These are phyloP conservation scores for Acephala macrosclerotiorum DNA, from an alignment of 2,329 filamentous ascomycete genomes.

Conservation along the genomic window DNA sequence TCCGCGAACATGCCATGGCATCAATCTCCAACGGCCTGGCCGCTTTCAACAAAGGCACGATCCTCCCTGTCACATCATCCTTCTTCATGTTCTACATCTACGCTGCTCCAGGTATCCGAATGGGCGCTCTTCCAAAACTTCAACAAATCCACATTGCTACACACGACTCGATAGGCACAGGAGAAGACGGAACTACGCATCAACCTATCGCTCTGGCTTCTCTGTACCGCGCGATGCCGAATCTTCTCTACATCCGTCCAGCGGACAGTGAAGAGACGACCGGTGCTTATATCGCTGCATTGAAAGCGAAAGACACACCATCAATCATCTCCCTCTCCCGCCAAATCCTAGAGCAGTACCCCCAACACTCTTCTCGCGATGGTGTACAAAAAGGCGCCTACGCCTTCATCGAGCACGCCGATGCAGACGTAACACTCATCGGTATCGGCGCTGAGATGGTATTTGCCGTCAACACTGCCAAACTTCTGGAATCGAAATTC, in stretches of 20 bases:
- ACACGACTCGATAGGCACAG: slow-evolving; percentile 66
- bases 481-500: slow-evolving; percentile 47
- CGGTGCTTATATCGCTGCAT: slow-evolving; percentile 59
- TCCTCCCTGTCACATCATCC: slow-evolving; percentile 63
- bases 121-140: slow-evolving; percentile 63
- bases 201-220: slow-evolving; percentile 65
- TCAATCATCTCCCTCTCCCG: slow-evolving; percentile 58
- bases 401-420: slow-evolving; percentile 52
- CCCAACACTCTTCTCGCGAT: slow-evolving; percentile 49
- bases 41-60: slow-evolving; percentile 60
- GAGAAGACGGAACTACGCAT: slow-evolving; percentile 68
- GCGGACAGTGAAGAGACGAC: slow-evolving; percentile 64
- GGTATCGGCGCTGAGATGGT: slow-evolving; percentile 49
- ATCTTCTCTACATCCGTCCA: slow-evolving; percentile 66
- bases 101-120: slow-evolving; percentile 64
- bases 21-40: slow-evolving; percentile 65
- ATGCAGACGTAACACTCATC: slow-evolving; percentile 54
- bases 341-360: slow-evolving; percentile 46
- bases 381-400: slow-evolving; percentile 55
- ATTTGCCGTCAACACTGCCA: slow-evolving; percentile 53
- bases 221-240: slow-evolving; percentile 69
- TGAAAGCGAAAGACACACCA: slow-evolving; percentile 51
- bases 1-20: slow-evolving; percentile 69
- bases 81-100: slow-evolving; percentile 72
- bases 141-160: slow-evolving; percentile 67